phyloP scores from a whole-genome alignment of 768 basidiomycete species.

The Coprinopsis sp. region DNA sequence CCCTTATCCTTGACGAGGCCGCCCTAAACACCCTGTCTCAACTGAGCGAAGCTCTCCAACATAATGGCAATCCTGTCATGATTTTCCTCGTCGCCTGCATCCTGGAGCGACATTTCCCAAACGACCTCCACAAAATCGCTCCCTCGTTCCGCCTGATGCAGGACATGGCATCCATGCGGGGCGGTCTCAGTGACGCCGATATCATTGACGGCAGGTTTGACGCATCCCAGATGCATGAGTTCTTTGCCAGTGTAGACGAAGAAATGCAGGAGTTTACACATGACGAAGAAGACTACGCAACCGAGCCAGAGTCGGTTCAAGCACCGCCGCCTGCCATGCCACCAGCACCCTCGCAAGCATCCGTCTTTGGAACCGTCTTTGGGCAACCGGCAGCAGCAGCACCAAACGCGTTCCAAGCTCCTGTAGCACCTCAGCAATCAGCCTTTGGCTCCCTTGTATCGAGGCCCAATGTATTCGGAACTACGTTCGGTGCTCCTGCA shows the following conservation, averaged over 20 bases:
- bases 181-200: slow-evolving; percentile 50
- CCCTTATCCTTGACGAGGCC: slow-evolving; percentile 55
- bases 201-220: slow-evolving; percentile 62
- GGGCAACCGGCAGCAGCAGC: background rate
- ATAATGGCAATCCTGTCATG: slow-evolving; percentile 64
- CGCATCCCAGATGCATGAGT: slow-evolving; percentile 19
- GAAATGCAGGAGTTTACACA: slow-evolving; percentile 10
- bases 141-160: too few relatives aligned
- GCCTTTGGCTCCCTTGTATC: slow-evolving; percentile 19
- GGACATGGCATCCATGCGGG: slow-evolving; percentile 64
- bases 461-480: slow-evolving; percentile 34
- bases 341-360: too few relatives aligned
- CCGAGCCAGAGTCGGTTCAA: background rate
- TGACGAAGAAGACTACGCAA: background rate
- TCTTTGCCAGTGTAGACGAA: slow-evolving; percentile 19
- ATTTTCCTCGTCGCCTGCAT: slow-evolving; percentile 89
- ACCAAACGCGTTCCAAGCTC: slow-evolving; percentile 9
- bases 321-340: background rate
- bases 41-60: slow-evolving; percentile 56
- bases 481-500: slow-evolving; percentile 26
- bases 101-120: too few relatives aligned
- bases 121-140: too few relatives aligned
- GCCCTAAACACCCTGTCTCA: slow-evolving; percentile 67
- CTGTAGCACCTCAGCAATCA: slow-evolving; percentile 7
- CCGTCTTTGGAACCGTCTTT: slow-evolving; percentile 2